These are phyloP conservation scores for Halophytophthora batemanensis DNA, from an alignment of 352 stramenopile genomes.

Conservation along the genomic window DNA sequence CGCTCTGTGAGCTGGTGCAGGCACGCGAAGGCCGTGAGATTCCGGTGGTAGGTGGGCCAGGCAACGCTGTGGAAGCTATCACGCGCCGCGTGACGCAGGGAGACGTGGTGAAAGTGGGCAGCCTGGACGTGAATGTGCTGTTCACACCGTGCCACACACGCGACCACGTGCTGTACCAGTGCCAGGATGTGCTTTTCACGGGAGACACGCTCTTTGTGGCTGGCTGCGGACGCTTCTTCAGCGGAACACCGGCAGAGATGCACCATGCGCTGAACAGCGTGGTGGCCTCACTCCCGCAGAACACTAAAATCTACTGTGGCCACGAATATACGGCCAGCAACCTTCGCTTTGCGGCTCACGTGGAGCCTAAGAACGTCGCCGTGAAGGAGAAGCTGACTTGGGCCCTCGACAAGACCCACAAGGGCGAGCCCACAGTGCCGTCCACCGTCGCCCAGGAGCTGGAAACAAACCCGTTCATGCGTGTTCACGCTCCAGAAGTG, in stretches of 20 bases:
- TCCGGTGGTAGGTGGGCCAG: constrained; percentile 65
- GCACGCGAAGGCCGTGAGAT: constrained; percentile 36
- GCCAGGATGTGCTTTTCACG: constrained; percentile 80
- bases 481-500: constrained; percentile 43
- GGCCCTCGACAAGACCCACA: constrained; percentile 39
- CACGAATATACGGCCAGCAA: constrained; percentile 94
- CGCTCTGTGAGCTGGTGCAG: constrained; percentile 52
- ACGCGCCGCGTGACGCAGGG: constrained; percentile 59
- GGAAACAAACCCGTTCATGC: constrained; percentile 82
- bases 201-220: constrained; percentile 92
- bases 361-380: constrained; percentile 85
- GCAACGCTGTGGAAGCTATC: constrained; percentile 62
- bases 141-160: constrained; percentile 92
- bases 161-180: constrained; percentile 83
- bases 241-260: constrained; percentile 81
- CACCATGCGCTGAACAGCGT: constrained; percentile 78
- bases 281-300: constrained; percentile 55
- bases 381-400: constrained; percentile 65
- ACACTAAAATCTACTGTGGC: constrained; percentile 85
- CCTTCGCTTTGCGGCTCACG: constrained; percentile 83
- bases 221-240: constrained; percentile 88
- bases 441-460: constrained; percentile 75
- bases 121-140: constrained; percentile 50
- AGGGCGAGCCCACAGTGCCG: constrained; percentile 81
- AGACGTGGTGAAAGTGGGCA: constrained; percentile 69